Conservation (phyloP, 176 grass and related monocot genomes). For the Triticum turgidum region DNA sequence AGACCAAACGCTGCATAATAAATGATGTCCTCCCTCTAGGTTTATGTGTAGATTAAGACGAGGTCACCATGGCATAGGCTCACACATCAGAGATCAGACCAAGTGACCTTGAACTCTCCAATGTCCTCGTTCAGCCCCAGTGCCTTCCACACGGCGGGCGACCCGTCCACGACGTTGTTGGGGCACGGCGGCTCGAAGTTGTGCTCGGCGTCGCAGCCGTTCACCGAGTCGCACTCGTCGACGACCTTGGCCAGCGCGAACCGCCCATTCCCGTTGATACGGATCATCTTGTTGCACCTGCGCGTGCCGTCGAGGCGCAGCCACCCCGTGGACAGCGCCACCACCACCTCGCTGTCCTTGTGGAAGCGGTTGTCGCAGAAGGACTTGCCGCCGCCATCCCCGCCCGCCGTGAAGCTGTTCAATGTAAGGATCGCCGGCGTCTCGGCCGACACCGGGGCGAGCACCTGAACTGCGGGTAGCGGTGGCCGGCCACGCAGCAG, state of each 20-base stretch:
- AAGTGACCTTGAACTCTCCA: conserved; percentile 21
- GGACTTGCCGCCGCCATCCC: not conserved
- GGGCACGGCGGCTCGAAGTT: conserved; percentile 56
- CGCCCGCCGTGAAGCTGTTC: not conserved
- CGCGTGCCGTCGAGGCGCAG: too few relatives aligned
- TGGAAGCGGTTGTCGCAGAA: conserved; percentile 25
- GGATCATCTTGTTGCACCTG: too few relatives aligned
- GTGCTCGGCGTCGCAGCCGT: conserved; percentile 34
- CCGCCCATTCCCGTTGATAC: not conserved
- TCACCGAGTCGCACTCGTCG: conserved; percentile 44
- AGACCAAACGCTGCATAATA: not conserved
- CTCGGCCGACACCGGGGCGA: too few relatives aligned
- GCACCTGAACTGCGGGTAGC: too few relatives aligned
- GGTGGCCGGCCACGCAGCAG: too few relatives aligned
- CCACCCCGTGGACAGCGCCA: too few relatives aligned
- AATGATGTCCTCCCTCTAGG: too few relatives aligned
- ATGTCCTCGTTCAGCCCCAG: conserved; percentile 20
- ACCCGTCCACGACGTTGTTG: conserved; percentile 49
- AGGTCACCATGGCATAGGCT: not conserved
- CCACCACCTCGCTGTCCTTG: too few relatives aligned
- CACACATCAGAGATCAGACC: conserved; percentile 38
- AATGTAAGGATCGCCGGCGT: conserved; percentile 28
- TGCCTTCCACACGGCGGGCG: not conserved
- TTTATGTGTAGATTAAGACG: not conserved
- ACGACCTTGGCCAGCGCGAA: conserved; percentile 49